Conservation (phyloP, 2,329 filamentous ascomycete genomes). For the Arthrobotrys conoides region DNA sequence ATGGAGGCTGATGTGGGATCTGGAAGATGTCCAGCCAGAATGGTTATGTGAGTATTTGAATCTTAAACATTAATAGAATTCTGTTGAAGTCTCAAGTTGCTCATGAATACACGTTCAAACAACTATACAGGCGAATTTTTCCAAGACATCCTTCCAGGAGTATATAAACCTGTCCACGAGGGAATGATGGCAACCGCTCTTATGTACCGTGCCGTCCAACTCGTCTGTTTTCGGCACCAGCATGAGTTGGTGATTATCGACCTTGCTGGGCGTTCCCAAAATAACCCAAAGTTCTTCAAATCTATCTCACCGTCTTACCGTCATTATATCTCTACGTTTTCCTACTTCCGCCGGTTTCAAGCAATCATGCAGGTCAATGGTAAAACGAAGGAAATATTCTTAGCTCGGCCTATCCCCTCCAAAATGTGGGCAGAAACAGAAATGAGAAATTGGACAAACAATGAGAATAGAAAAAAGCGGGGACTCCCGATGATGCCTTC, state of each 20-base stretch:
- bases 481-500: too few species aligned
- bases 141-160: not conserved
- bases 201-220: constrained; percentile 23
- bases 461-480: too few species aligned
- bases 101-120: not conserved
- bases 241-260: not conserved
- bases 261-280: not conserved
- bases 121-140: not conserved
- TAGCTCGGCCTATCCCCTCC: not conserved
- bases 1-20: not conserved
- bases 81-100: not conserved
- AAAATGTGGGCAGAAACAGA: too few species aligned
- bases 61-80: not conserved
- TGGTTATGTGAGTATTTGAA: constrained; percentile 25
- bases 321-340: not conserved
- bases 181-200: not conserved
- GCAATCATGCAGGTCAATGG: not conserved
- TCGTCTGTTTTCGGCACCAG: not conserved
- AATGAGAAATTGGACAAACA: too few species aligned
- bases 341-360: not conserved
- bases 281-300: not conserved
- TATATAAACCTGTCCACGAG: not conserved
- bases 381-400: not conserved
- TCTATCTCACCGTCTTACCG: not conserved
- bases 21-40: constrained; percentile 13